Base-by-base conservation (phyloP, 2,329 filamentous ascomycete genomes). In the Sarocladiaceae sp. region DNA sequence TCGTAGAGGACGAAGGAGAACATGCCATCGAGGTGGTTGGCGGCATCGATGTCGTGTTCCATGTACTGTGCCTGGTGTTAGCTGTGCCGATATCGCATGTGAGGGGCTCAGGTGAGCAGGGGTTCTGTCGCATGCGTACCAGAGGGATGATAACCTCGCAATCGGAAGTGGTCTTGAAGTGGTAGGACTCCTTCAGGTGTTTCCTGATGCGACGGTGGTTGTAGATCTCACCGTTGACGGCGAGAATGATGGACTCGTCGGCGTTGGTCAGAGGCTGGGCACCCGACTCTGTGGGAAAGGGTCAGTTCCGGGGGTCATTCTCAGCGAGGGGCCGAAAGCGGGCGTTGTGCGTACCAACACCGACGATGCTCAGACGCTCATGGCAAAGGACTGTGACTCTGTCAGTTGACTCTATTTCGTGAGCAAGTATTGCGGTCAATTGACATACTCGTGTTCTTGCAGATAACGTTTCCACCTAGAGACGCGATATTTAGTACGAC, bases 201-300 rank as follows among this genome's bases (percentile, higher is more conserved):
- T 96, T 97, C 63, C 93, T 85, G 60, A 98, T 76, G 59, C 95
- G 80, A 63, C 91, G 86, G 72, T 98, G 93, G 82, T 98, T 98
- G 78, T 98, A 98, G 65, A 98, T 98, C 67, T 98, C 93, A 69
- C 93, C 93, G 68, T 98, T 98, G 80, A 97, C 93, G 53, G 93
- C 91, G 49, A 98, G 81, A 52, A 91, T 83, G 58, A 98, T 83
- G 57, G 76, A 84, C 53, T 82, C 84, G 64, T 97, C 91, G 55
- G 88, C 82, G 73, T 89, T 97, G 74, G 91, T 85, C 53, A 98
- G 76, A 52, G 93, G 93, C 70, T 98, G 93, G 43, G 93, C 91
- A 63, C 93, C 93, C 59, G 87, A 91, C 65, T 97, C 91, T 91
- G 64, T 29, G 33, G 34, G 31, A 47, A 19, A 6, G n/a, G n/a